phyloP scores from a whole-genome alignment of 2,329 filamentous ascomycete species.

The Epichloe coenophiala region DNA sequence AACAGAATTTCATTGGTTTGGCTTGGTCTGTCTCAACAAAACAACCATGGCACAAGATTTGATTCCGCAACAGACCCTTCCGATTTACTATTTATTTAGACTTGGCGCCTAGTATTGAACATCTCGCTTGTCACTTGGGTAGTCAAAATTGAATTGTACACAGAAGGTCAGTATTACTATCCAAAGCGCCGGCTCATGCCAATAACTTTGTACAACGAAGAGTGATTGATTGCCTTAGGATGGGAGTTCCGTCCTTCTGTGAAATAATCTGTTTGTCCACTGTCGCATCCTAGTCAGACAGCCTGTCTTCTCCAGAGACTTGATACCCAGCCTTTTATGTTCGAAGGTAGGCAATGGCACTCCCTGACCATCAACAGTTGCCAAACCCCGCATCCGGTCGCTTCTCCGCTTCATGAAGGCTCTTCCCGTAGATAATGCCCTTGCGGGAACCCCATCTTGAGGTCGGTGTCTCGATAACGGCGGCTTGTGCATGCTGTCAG shows the following conservation, averaged over 20 bases:
- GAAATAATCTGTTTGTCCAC: slow-evolving; percentile 8
- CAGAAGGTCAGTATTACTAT: not conserved
- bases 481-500: not conserved
- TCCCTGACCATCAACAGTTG: slow-evolving; percentile 1
- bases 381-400: slow-evolving; percentile 4
- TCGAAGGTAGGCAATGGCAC: not conserved
- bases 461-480: not conserved
- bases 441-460: slow-evolving; percentile 5
- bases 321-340: not conserved
- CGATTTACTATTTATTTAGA: not conserved
- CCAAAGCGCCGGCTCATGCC: not conserved
- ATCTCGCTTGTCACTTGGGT: not conserved
- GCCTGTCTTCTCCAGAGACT: not conserved
- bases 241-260: not conserved
- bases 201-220: not conserved
- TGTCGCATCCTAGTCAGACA: slow-evolving; percentile 5
- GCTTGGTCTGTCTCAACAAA: too few relatives aligned
- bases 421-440: slow-evolving; percentile 13
- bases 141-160: not conserved
- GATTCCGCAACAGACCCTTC: not conserved
- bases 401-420: slow-evolving; percentile 14
- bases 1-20: too few relatives aligned
- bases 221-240: not conserved
- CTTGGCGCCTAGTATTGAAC: not conserved
- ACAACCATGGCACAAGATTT: too few relatives aligned